Evolutionary conservation across 345 rosid species (phyloP), one percentile per base, ranked within the genome.

Genomic region (Eutrema japonicum): DNA sequence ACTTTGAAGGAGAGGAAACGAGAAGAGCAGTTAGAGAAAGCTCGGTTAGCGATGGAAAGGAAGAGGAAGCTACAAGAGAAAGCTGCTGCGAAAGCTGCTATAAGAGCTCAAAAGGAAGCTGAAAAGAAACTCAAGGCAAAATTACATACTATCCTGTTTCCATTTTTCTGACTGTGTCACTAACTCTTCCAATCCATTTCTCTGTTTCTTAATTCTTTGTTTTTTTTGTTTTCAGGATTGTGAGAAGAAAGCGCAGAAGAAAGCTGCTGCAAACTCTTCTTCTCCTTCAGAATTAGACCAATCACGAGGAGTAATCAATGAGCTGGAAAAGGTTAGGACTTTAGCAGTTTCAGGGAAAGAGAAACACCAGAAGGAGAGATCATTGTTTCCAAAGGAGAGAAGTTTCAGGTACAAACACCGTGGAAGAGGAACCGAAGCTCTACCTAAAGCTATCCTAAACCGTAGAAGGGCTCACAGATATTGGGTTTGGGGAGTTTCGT

Each of bases 171-270:
- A 26, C 4, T n/a, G n/a, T 66, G 13, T 50, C 10, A 42, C 22
- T 40, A 5, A 16, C 59, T 40, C 29, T 63, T 59, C 6, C 30
- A 6, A 13, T 36, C n/a, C 30, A 13, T 29, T 70, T 10, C 5
- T 32, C 10, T 58, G 37, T 30, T 51, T 71, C 6, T 13, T 33
- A 18, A 27, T 10, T 27, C 59, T 66, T 22, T 2, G 8, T 43
- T 58, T 43, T 58, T 43, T 58, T 76, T 41, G 48, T 56, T 77
- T 65, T 50, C 93, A 96, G 99, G 98, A 87, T 7, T 88, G 81
- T 48, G 98, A 90, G 77, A 96, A 88, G 94, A 96, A 90, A 51
- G 80, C 86, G 4, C 92, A 89, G 87, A 92, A 89, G 94, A 90
- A 86, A 78, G 91, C 87, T 53, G 74, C 77, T 7, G 81, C 75